A percentile compares a stretch with the other conserved stretches of the same genome.
phyloP scores from a whole-genome alignment of 805 yeast species.

The Candida corydali region DNA sequence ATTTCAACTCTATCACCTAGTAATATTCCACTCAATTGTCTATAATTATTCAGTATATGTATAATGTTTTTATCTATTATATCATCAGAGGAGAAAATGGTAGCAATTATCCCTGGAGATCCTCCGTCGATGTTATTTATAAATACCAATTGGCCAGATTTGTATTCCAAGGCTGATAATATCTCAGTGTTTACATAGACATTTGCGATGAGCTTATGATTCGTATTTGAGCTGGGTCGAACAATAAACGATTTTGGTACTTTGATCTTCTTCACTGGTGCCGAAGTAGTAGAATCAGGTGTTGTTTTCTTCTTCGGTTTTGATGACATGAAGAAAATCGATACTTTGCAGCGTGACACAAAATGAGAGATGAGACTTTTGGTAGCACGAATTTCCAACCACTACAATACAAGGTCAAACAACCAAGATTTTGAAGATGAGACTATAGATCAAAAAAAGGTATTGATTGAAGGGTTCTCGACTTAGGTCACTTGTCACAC shows the following conservation, averaged over 20 bases:
- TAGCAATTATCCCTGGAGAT: conserved; percentile 41
- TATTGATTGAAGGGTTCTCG: too few relatives aligned
- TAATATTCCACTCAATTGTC: conserved; percentile 36
- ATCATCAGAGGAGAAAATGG: conserved; percentile 33
- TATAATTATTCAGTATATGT: conserved; percentile 19
- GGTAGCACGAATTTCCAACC: too few relatives aligned
- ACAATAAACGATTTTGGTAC: conserved; percentile 39
- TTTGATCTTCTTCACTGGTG: conserved; percentile 30
- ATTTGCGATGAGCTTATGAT: conserved; percentile 20
- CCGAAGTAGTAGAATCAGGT: conserved; percentile 11
- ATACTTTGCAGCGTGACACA: neutral
- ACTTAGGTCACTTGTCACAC: too few relatives aligned
- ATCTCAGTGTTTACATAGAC: conserved; percentile 41
- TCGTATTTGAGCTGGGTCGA: conserved; percentile 22
- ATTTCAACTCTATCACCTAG: conserved; percentile 48
- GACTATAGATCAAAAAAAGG: too few relatives aligned
- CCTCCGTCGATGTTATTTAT: conserved; percentile 41
- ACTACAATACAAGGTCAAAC: too few relatives aligned
- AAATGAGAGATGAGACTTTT: conserved; percentile 2
- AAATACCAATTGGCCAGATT: conserved; percentile 42
- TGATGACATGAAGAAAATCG: conserved; percentile 2
- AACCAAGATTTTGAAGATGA: too few relatives aligned
- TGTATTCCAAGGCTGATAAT: conserved; percentile 44
- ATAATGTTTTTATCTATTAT: conserved; percentile 26
- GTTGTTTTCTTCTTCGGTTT: conserved; percentile 19